A percentile compares a stretch with the other conserved stretches of the same genome.
Evolutionary conservation across 805 yeast species (phyloP).

Genomic region (Millerozyma miso): DNA sequence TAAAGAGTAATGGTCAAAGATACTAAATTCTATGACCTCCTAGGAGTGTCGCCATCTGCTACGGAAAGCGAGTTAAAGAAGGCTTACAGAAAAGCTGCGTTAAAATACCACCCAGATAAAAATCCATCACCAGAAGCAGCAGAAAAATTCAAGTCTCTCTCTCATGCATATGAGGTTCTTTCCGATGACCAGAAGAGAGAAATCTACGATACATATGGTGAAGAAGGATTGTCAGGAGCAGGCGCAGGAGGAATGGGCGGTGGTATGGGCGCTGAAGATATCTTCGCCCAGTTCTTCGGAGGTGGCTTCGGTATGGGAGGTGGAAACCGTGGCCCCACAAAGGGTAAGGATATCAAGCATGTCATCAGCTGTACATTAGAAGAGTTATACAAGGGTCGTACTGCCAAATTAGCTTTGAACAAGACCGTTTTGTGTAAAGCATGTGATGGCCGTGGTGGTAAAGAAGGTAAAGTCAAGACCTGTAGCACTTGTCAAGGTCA

Average conservation of each 20-base stretch:
- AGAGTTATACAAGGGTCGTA: constrained; percentile 91
- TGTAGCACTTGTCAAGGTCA: constrained; percentile 87
- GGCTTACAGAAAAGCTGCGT: constrained; percentile 77
- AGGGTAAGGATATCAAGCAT: constrained; percentile 90
- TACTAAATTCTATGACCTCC: constrained; percentile 70
- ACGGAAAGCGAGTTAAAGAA: constrained; percentile 70
- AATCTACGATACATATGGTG: constrained; percentile 84
- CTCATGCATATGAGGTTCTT: constrained; percentile 84
- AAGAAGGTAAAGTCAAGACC: constrained; percentile 79
- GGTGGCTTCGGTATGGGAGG: constrained; percentile 59
- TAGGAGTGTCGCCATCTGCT: constrained; percentile 71
- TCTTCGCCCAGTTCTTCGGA: constrained; percentile 78
- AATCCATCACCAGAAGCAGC: constrained; percentile 86
- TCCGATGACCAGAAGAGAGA: constrained; percentile 87
- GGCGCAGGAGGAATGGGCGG: constrained; percentile 63
- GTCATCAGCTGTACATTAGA: constrained; percentile 81
- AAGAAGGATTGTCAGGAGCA: constrained; percentile 78
- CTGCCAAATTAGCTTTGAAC: constrained; percentile 89
- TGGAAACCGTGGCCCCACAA: constrained; percentile 77
- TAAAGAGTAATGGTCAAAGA: constrained; percentile 62
- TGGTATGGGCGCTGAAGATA: constrained; percentile 64
- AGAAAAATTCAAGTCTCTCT: constrained; percentile 89
- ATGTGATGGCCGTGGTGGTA: constrained; percentile 97
- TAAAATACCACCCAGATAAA: constrained; percentile 82
- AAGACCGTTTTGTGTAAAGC: constrained; percentile 83